Base-by-base conservation (phyloP, 1,284 basidiomycete species). In the Hymenochaete sp. region DNA sequence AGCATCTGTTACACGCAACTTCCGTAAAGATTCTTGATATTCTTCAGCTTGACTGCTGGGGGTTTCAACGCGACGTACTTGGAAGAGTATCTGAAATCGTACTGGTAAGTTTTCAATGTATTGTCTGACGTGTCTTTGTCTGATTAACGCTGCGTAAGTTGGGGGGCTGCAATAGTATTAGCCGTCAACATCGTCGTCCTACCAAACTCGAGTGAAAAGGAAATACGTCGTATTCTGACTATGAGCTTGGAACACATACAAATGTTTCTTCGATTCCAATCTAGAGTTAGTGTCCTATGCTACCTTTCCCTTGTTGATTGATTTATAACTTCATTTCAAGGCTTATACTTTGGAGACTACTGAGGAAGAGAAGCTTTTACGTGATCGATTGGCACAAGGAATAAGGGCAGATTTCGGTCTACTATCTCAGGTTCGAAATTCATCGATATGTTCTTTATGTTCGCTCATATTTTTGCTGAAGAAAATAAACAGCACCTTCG, bases 341-440 rank as follows among this genome's bases (percentile, higher is more conserved):
- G 45, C 36, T 1, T 66, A 64, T 47, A 49, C 55, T 3, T 44
- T 62, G 39, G 58, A 58, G 10, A 55, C 64, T 14, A 59, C 54
- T 8, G 58, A 62, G 16, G 63, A 65, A 22, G 63, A 65, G 49
- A 52, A 51, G 22, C 50, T 45, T 4, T 52, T 57, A 1, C 49
- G 64, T 21, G 60, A 64, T 16, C 54, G 54, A 4, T 51, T 66
- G 7, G 52, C 49, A n/a, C 52, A 57, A 38, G 56, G 56, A 5
- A 61, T 66, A 31, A 52, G 63, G 10, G 55, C 56, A 19, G 63
- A 65, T 44, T 60, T 61, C 43, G 55, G 57, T 27, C 54, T 57
- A 10, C 49, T 65, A 13, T 53, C 55, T 10, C 54, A 55, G 31
- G 52, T 53, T 19, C 14, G 38, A 32, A 36, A n/a, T 18, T 14